These are phyloP conservation scores for Stagonosporopsis rhizophila DNA, from an alignment of 2,329 filamentous ascomycete genomes.

Conservation along the genomic window DNA sequence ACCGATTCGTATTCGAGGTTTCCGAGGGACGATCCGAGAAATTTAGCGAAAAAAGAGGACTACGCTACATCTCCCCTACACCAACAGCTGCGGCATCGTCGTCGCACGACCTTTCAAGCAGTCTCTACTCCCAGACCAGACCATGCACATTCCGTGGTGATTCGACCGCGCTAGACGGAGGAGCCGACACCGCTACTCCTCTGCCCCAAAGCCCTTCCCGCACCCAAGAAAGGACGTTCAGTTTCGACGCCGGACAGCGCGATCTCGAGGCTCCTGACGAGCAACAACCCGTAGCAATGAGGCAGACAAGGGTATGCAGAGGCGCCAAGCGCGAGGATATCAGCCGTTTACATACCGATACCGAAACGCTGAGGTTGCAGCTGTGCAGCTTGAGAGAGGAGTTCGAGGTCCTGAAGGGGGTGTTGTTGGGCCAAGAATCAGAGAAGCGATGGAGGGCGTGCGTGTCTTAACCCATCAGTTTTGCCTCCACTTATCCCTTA, in stretches of 20 bases:
- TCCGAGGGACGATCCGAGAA: not conserved
- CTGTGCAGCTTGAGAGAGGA: slow-evolving; percentile 28
- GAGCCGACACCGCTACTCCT: not conserved
- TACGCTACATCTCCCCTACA: not conserved
- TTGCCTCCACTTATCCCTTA: not conserved
- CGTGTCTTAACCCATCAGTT: not conserved
- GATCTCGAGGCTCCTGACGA: not conserved
- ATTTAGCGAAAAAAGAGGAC: not conserved
- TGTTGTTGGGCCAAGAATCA: slow-evolving; percentile 18
- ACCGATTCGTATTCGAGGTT: not conserved
- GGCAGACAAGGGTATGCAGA: not conserved
- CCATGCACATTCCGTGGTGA: not conserved
- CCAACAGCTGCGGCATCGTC: not conserved
- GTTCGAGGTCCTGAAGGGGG: slow-evolving; percentile 23
- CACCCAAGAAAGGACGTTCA: not conserved
- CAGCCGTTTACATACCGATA: slow-evolving; percentile 19
- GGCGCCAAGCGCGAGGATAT: not conserved
- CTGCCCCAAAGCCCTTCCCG: not conserved
- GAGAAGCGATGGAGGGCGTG: slow-evolving; percentile 3
- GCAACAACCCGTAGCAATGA: not conserved
- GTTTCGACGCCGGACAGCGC: slow-evolving; percentile 1
- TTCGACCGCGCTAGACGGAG: slow-evolving; percentile 6
- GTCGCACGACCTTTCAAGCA: not conserved
- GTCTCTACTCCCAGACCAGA: not conserved
- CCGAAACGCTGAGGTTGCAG: slow-evolving; percentile 22